Evolutionary conservation across 768 basidiomycete genomes (phyloP).

Genomic region (Gautieria morchelliformis): DNA sequence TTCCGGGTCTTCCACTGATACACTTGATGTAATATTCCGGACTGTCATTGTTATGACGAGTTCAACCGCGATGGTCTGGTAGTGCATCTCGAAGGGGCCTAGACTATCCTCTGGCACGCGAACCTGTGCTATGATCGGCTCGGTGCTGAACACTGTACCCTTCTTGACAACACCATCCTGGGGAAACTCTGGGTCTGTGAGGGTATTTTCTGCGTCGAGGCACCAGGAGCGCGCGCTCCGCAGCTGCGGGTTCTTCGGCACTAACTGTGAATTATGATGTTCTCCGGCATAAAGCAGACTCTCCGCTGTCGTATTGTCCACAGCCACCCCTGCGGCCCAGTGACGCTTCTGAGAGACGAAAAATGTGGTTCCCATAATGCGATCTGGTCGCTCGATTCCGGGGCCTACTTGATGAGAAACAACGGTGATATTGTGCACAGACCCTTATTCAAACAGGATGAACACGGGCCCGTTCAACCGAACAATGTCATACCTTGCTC

Average conservation of each 20-base stretch:
- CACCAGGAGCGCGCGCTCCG: too few species aligned
- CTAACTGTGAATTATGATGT: background rate
- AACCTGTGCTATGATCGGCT: background rate
- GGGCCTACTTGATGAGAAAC: background rate
- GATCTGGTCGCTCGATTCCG: background rate
- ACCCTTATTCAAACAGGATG: background rate
- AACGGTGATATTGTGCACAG: background rate
- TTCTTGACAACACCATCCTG: background rate
- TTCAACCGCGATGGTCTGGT: background rate
- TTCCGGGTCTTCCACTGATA: background rate
- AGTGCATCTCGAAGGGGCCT: background rate
- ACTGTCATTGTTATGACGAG: background rate
- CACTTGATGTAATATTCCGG: background rate
- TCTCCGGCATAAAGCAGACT: background rate
- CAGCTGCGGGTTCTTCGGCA: background rate
- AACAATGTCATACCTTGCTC: background rate
- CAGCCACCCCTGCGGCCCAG: background rate
- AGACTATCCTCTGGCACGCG: background rate
- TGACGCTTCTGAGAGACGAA: background rate
- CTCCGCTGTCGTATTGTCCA: background rate
- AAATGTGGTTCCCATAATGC: background rate
- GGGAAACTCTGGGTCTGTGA: background rate
- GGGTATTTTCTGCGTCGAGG: background rate
- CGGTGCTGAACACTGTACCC: background rate
- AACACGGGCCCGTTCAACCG: background rate